phyloP scores from a whole-genome alignment of 2,329 filamentous ascomycete genomes.

The Aspergillus floridensis region DNA sequence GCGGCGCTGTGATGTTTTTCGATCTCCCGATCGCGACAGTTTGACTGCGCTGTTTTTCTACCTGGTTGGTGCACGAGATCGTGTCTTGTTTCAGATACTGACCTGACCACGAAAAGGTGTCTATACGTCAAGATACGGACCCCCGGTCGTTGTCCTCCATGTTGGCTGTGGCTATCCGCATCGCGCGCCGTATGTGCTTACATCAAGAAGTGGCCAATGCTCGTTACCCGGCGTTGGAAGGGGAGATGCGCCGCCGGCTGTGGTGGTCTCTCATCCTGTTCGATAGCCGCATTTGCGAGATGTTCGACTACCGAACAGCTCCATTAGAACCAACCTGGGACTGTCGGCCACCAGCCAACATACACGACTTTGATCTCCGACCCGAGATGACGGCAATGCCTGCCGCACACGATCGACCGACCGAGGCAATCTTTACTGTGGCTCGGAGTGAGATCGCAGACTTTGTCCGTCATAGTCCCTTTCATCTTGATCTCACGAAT shows the following conservation, averaged over 20 bases:
- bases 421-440: constrained; percentile 46
- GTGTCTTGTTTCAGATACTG: constrained; percentile 19
- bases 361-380: constrained; percentile 43
- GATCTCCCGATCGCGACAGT: constrained; percentile 43
- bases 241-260: constrained; percentile 67
- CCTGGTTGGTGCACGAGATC: constrained; percentile 41
- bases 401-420: constrained; percentile 29
- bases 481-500: constrained; percentile 15
- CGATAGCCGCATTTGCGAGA: constrained; percentile 66
- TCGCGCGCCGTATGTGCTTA: constrained; percentile 67
- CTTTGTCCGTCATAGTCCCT: constrained; percentile 38
- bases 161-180: constrained; percentile 64
- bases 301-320: constrained; percentile 52
- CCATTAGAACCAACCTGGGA: constrained; percentile 46
- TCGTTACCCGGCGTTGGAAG: constrained; percentile 53
- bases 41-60: constrained; percentile 56
- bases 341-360: constrained; percentile 42
- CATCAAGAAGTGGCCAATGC: constrained; percentile 59
- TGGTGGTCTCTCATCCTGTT: constrained; percentile 72
- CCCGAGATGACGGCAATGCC: constrained; percentile 39
- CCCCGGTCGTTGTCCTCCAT: constrained; percentile 59
- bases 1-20: constrained; percentile 42
- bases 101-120: constrained; percentile 46
- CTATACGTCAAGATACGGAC: constrained; percentile 58
- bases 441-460: constrained; percentile 45